Evolutionary conservation across 179 eudicot species (phyloP).

Genomic region (Vitellaria paradoxa): DNA sequence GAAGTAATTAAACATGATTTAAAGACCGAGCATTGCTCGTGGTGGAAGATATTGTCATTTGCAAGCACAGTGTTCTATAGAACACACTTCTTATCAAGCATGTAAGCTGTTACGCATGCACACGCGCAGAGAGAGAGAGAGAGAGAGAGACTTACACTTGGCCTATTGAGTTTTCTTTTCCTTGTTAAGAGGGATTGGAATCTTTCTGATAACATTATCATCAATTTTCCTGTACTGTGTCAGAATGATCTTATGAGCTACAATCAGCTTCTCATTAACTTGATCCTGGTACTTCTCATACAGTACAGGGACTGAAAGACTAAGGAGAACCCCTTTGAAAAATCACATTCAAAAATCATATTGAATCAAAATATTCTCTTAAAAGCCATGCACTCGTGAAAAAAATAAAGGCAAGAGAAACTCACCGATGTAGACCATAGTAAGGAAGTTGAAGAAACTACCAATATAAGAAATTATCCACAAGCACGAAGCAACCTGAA

Average conservation of each 20-base stretch:
- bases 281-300: conserved; percentile 74
- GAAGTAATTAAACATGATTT: neutral
- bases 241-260: conserved; percentile 35
- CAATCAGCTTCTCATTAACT: conserved; percentile 62
- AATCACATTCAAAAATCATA: conserved; percentile 10
- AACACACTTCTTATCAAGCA: neutral
- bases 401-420: conserved; percentile 12
- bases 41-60: neutral
- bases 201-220: conserved; percentile 46
- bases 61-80: neutral
- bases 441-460: conserved; percentile 71
- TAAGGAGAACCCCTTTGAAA: conserved; percentile 61
- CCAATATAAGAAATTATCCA: conserved; percentile 78
- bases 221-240: conserved; percentile 56
- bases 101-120: neutral
- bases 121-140: conserved; percentile 7
- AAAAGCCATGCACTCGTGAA: neutral
- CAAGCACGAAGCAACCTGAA: conserved; percentile 60
- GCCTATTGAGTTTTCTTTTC: conserved; percentile 72
- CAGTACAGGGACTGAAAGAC: conserved; percentile 68
- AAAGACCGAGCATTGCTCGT: neutral
- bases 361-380: conserved; percentile 9
- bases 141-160: conserved; percentile 34
- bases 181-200: conserved; percentile 50
- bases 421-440: conserved; percentile 80